A percentile compares a stretch with the other conserved stretches of the same genome.
Conservation (phyloP, 2,329 filamentous ascomycete genomes). For the Diaporthe ampelina region DNA sequence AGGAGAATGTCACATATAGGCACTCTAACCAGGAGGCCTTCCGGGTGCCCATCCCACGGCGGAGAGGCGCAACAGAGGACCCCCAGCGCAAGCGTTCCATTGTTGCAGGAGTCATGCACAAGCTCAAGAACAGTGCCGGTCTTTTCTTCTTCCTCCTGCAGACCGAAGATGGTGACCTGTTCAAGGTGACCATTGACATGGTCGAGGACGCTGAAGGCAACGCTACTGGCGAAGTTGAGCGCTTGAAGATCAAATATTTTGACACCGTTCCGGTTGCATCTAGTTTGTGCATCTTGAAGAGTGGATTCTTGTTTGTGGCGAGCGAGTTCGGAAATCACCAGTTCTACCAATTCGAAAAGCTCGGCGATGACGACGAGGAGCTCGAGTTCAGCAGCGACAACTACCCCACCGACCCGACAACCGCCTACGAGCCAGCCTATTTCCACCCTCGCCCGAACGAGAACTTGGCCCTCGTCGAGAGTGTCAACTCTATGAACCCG, state of each 20-base stretch:
- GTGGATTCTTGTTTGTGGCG: conserved; percentile 93
- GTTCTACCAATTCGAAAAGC: conserved; percentile 97
- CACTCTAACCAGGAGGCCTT: conserved; percentile 95
- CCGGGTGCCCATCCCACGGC: conserved; percentile 88
- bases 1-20: conserved; percentile 96
- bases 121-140: conserved; percentile 83
- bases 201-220: conserved; percentile 83
- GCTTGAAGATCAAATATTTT: conserved; percentile 96
- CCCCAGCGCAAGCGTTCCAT: conserved; percentile 90
- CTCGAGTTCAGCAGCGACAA: conserved; percentile 87
- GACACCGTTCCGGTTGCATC: conserved; percentile 93
- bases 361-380: conserved; percentile 95
- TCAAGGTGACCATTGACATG: conserved; percentile 96
- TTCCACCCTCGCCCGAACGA: conserved; percentile 85
- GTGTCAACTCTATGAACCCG: conserved; percentile 90
- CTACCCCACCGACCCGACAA: conserved; percentile 81
- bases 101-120: conserved; percentile 95
- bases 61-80: conserved; percentile 90
- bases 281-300: conserved; percentile 92
- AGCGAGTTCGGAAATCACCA: conserved; percentile 94
- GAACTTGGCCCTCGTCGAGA: conserved; percentile 88
- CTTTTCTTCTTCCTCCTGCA: conserved; percentile 98
- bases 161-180: conserved; percentile 97
- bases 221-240: conserved; percentile 83
- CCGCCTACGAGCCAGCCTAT: conserved; percentile 82